Conservation (phyloP, 345 rosid genomes). For the Brassica nigra region DNA sequence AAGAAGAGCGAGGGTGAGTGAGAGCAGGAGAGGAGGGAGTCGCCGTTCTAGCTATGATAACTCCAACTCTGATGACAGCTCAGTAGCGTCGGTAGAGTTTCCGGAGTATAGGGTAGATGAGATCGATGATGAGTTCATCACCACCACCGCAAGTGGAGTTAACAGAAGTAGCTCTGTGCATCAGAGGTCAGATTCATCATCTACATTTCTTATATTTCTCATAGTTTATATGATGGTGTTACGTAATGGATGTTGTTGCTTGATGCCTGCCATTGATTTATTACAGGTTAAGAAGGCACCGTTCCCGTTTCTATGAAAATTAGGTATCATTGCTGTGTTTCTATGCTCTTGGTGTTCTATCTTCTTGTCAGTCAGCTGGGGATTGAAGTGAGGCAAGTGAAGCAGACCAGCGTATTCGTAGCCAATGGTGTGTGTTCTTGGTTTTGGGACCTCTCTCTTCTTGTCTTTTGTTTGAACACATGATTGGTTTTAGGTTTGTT, state of each 20-base stretch:
- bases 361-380: background rate
- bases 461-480: background rate
- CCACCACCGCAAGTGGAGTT: slow-evolving; percentile 45
- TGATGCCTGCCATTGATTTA: slow-evolving; percentile 29
- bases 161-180: slow-evolving; percentile 66
- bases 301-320: slow-evolving; percentile 73
- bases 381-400: slow-evolving; percentile 17
- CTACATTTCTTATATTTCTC: background rate
- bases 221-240: background rate
- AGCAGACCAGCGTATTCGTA: slow-evolving; percentile 16
- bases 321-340: slow-evolving; percentile 44
- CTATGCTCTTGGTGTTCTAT: background rate
- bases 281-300: slow-evolving; percentile 72
- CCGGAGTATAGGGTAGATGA: slow-evolving; percentile 85
- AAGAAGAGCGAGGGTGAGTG: slow-evolving; percentile 77
- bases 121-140: slow-evolving; percentile 73
- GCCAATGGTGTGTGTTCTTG: slow-evolving; percentile 25
- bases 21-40: slow-evolving; percentile 79
- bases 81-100: slow-evolving; percentile 78
- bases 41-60: slow-evolving; percentile 64
- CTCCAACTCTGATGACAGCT: slow-evolving; percentile 91
- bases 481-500: slow-evolving; percentile 18
- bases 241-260: background rate
- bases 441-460: slow-evolving; percentile 28
- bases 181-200: slow-evolving; percentile 62